Base-by-base conservation (phyloP, 2,329 filamentous ascomycete species). In the Bertia moriformis region DNA sequence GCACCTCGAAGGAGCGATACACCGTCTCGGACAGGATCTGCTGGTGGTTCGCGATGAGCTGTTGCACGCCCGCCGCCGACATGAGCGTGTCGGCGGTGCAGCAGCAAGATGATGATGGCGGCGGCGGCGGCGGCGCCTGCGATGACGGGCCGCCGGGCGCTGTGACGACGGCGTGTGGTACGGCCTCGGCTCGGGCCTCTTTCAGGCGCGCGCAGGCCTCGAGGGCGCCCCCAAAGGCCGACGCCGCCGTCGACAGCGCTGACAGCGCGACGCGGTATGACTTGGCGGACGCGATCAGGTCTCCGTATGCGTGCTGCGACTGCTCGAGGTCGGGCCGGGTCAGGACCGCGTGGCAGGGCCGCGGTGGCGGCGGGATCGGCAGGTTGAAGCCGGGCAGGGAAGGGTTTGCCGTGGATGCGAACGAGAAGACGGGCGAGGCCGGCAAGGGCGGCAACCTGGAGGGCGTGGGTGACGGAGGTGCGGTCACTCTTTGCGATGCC, bases 21-120 rank as follows among this genome's bases (percentile, higher is more conserved):
- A 82, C 73, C 0, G 74, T 80, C 56, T 82, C 77, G 45, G 67
- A 73, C 3, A 82, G 66, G 48, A 82, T 81, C 51, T 80, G 74
- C 53, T 79, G 73, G 60, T 82, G 77, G 57, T 81, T 82, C 36
- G 76, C 76, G 42, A 80, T 63, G 15, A 82, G 64, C 49, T 81
- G 73, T 51, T 82, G 77, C 30, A 81, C 65, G 24, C 77, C 77
- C 22, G 72, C 71, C 12, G 74, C 71, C 19, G 72, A 67, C 42
- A 82, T 60, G 35, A 82, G 61, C 39, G 66, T 65, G 55, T 80
- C 74, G 14, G 75, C 76, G 1, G 76, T 80, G 57, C 74, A 79
- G 65, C 44, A 61, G n/a, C n/a, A n/a, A n/a, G n/a, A n/a, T 61
- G 39, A 57, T 60, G 47, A 69, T 58, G 48, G 57, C 58, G 19